A percentile compares a stretch with the other conserved stretches of the same genome.
These are phyloP conservation scores for Martiniozyma asiatica DNA, from an alignment of 1,139 yeast genomes.

Conservation along the genomic window DNA sequence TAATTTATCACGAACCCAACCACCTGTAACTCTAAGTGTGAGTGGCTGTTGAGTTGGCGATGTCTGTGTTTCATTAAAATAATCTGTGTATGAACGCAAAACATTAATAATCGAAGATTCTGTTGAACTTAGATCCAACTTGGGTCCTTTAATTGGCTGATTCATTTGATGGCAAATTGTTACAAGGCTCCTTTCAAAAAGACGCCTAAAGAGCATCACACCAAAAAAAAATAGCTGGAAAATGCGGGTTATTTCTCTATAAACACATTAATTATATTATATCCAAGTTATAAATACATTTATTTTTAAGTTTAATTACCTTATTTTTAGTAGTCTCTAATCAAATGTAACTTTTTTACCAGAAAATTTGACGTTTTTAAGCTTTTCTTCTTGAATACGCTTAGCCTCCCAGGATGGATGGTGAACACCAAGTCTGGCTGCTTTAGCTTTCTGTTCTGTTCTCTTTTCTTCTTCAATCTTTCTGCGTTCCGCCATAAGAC, in stretches of 20 bases:
- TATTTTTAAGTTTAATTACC: too few species aligned
- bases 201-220: too few species aligned
- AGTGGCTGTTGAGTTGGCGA: slow-evolving; percentile 17
- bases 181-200: too few species aligned
- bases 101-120: slow-evolving; percentile 19
- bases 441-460: slow-evolving; percentile 15
- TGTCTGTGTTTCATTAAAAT: slow-evolving; percentile 14
- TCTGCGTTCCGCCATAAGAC: slow-evolving; percentile 27
- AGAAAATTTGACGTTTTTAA: slow-evolving; percentile 52
- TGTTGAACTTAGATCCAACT: slow-evolving; percentile 13
- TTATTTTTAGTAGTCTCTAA: too few species aligned
- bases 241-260: too few species aligned
- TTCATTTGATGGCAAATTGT: too few species aligned
- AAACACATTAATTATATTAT: too few species aligned
- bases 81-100: slow-evolving; percentile 17
- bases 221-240: too few species aligned
- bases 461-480: slow-evolving; percentile 34
- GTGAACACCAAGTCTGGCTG: slow-evolving; percentile 18
- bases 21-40: slow-evolving; percentile 82
- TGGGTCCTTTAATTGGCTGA: too few species aligned
- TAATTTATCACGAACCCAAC: slow-evolving; percentile 96
- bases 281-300: too few species aligned
- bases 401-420: slow-evolving; percentile 98
- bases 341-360: slow-evolving; percentile 81
- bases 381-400: slow-evolving; percentile 53